Conservation (phyloP, 23 red algal species). For the Pyropia haitanensis region DNA sequence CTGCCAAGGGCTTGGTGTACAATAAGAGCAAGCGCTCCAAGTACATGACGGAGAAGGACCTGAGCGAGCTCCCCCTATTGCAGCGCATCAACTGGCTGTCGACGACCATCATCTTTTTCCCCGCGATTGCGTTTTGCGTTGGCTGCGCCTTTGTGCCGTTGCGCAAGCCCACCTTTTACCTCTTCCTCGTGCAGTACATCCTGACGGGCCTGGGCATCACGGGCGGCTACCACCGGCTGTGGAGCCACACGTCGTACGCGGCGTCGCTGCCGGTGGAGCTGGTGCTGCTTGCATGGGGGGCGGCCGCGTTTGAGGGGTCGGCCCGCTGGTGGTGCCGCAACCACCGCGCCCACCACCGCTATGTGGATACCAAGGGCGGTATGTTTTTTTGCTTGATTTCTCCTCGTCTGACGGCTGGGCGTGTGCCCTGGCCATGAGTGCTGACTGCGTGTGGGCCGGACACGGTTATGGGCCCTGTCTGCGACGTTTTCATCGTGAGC, state of each 20-base stretch:
- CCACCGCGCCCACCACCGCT: constrained; percentile 95
- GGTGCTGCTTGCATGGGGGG: constrained; percentile 76
- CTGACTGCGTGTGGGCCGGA: too few relatives aligned
- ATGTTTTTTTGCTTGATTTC: not conserved
- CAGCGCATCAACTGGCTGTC: constrained; percentile 97
- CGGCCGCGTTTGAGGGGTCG: constrained; percentile 92
- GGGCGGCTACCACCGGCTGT: constrained; percentile 92
- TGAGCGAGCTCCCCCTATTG: constrained; percentile 70
- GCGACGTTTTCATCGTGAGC: too few relatives aligned
- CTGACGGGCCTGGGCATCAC: constrained; percentile 90
- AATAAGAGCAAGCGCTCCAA: constrained; percentile 84
- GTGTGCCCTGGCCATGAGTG: not conserved
- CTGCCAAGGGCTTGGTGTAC: constrained; percentile 40
- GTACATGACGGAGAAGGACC: constrained; percentile 92
- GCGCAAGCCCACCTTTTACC: constrained; percentile 48
- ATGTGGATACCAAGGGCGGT: constrained; percentile 80
- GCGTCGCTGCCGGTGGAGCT: constrained; percentile 70
- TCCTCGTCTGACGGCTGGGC: not conserved
- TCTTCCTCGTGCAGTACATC: constrained; percentile 77
- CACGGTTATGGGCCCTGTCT: too few relatives aligned
- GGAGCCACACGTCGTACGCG: constrained; percentile 72
- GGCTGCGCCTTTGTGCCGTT: constrained; percentile 68
- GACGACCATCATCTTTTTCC: constrained; percentile 93
- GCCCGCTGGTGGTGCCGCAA: constrained; percentile 94
- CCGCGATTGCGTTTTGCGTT: constrained; percentile 56